phyloP scores from a whole-genome alignment of 306 rosid species.

The Pterocarpus macrocarpus region DNA sequence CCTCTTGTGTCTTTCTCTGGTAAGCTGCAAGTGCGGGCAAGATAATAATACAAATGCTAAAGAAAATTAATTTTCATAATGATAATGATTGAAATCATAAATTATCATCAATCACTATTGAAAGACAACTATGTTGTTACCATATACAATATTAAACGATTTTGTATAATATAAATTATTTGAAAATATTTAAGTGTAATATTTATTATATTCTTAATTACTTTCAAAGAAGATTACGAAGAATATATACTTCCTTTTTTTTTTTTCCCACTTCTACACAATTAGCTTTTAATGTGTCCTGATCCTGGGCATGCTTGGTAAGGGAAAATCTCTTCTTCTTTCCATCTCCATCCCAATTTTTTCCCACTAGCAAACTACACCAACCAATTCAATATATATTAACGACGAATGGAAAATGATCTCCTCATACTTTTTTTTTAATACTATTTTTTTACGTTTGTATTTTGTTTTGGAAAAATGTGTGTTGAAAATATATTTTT shows the following conservation, averaged over 20 bases:
- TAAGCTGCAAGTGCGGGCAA: background rate
- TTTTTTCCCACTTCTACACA: too few species aligned
- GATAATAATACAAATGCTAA: background rate
- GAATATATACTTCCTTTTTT: too few species aligned
- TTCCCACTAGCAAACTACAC: background rate
- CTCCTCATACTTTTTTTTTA: too few species aligned
- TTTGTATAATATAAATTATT: background rate
- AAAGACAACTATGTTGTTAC: too few species aligned
- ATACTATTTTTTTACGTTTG: too few species aligned
- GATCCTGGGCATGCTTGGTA: slow-evolving; percentile 27
- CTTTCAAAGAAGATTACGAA: too few species aligned
- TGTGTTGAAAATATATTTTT: too few species aligned
- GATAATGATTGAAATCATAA: too few species aligned
- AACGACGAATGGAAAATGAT: slow-evolving; percentile 27
- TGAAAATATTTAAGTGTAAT: background rate
- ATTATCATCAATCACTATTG: too few species aligned
- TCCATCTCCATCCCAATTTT: background rate
- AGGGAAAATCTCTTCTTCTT: slow-evolving; percentile 30
- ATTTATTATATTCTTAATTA: background rate
- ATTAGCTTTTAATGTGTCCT: background rate
- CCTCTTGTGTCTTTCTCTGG: background rate
- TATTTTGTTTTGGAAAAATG: too few species aligned
- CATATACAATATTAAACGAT: too few species aligned
- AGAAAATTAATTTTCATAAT: too few species aligned
- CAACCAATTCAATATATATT: slow-evolving; percentile 6